Conservation (phyloP, 208 protist genomes). For the Leishmania major region DNA sequence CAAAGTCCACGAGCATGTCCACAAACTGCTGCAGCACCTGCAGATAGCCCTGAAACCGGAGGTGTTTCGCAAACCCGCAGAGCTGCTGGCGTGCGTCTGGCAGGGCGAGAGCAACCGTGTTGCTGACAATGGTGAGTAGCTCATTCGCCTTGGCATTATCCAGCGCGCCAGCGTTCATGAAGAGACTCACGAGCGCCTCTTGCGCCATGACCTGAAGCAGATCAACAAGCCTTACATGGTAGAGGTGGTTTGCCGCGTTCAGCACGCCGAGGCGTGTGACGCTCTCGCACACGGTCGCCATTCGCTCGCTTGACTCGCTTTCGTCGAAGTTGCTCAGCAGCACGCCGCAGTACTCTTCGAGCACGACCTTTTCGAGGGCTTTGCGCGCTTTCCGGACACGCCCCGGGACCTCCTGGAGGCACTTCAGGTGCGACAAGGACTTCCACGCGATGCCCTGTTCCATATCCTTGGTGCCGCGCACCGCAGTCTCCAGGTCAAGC, state of each 20-base stretch:
- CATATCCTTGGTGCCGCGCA: constrained; percentile 17
- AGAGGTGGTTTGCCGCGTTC: constrained; percentile 34
- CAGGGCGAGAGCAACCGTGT: constrained; percentile 17
- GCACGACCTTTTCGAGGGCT: constrained; percentile 34
- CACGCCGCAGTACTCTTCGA: constrained; percentile 23
- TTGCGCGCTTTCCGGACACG: constrained; percentile 26
- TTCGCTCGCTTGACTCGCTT: constrained; percentile 12
- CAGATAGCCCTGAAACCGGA: constrained; percentile 40
- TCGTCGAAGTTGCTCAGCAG: constrained; percentile 21
- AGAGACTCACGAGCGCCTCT: constrained; percentile 53
- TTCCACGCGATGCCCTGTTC: constrained; percentile 20
- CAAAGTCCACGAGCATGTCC: constrained; percentile 47
- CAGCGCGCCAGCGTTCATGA: constrained; percentile 48
- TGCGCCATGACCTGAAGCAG: constrained; percentile 43
- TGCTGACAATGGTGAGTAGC: constrained; percentile 50
- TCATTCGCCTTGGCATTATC: constrained; percentile 65
- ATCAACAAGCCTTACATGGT: constrained; percentile 27
- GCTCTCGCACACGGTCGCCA: constrained; percentile 15
- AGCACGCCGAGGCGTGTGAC: constrained; percentile 45
- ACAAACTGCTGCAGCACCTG: constrained; percentile 46
- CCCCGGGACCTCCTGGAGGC: constrained; percentile 27
- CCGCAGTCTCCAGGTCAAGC: constrained; percentile 42
- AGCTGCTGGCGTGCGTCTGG: constrained; percentile 29
- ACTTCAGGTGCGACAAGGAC: constrained; percentile 27
- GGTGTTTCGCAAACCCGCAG: constrained; percentile 14